Conservation (phyloP, 495 filamentous ascomycete genomes). For the Aspergillus funiculosus region DNA sequence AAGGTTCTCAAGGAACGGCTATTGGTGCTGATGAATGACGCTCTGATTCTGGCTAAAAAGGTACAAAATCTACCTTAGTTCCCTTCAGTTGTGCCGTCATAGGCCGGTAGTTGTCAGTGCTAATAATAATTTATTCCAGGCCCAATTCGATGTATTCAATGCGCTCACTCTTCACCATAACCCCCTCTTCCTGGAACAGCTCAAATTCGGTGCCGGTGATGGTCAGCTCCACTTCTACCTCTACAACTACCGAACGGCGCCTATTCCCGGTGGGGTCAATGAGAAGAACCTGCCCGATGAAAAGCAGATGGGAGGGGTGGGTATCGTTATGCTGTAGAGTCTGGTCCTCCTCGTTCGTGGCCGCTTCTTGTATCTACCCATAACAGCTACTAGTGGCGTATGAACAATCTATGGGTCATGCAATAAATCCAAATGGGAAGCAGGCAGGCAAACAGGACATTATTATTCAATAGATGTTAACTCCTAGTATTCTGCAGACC, state of each 20-base stretch:
- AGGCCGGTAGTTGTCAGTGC: not conserved
- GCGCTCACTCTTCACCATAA: constrained; percentile 91
- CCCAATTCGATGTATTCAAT: constrained; percentile 93
- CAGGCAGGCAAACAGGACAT: no score
- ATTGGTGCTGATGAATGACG: constrained; percentile 73
- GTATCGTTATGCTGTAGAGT: constrained; percentile 72
- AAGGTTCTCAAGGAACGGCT: constrained; percentile 63
- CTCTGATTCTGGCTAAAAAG: constrained; percentile 79
- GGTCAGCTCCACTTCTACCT: constrained; percentile 93
- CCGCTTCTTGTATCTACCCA: constrained; percentile 3
- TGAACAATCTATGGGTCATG: not conserved
- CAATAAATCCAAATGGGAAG: not conserved
- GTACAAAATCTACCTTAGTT: constrained; percentile 27
- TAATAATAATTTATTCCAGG: constrained; percentile 30
- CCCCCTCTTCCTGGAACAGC: constrained; percentile 80
- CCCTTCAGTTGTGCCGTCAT: constrained; percentile 1
- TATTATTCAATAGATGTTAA: no score
- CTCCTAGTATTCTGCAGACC: no score
- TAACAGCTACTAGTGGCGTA: not conserved
- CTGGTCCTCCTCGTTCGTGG: not conserved
- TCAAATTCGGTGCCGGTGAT: constrained; percentile 91
- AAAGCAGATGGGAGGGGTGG: constrained; percentile 74
- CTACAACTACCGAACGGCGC: constrained; percentile 87
- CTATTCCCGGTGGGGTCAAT: constrained; percentile 78
- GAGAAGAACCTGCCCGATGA: constrained; percentile 67